Evolutionary conservation across 2,329 filamentous ascomycete genomes (phyloP), one percentile per base, ranked within the genome.

Genomic region (Fusarium piperis): DNA sequence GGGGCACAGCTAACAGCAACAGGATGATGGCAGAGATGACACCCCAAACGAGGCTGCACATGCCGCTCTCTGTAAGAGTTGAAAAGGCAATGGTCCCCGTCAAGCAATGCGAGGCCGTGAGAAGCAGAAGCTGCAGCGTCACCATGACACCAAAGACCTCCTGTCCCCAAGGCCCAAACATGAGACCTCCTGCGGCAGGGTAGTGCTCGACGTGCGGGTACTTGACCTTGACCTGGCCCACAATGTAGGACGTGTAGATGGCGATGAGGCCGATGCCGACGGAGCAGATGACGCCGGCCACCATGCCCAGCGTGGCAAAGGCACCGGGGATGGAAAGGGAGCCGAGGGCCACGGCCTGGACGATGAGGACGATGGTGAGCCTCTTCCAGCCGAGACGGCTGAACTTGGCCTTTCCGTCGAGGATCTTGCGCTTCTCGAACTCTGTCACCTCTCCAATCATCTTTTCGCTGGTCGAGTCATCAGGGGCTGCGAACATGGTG

Each of bases 61-160:
- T 63, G 30, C 73, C 85, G 71, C 90, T 85, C 3, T 86, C 79
- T 1, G 89, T 91, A 46, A 93, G 80, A 26, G 84, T 88, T 69
- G 89, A 89, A 79, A 92, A 86, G 68, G 90, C 90, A 67, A 92
- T 89, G 13, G 85, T 85, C 72, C 92, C 92, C 1, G 89, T 91
- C 59, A 92, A 81, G 46, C 91, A 83, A 78, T 93, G 91, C n/a
- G 89, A 90, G 16, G 86, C 89, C 80, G 90, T 89, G 74, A 91
- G 86, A 78, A 93, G 92, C 36, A 91, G 78, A 8, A 92, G 81
- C 77, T 92, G 88, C 10, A 92, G 77, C 5, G 86, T 81, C 68
- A 90, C 88, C 58, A 85, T 88, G 46, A 82, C 78, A 13, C 88
- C 89, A 55, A 91, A 82, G 33, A 92, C 73, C 73, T 91, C 87